Evolutionary conservation across 495 filamentous ascomycete species (phyloP).

Genomic region (Platismatia glauca): DNA sequence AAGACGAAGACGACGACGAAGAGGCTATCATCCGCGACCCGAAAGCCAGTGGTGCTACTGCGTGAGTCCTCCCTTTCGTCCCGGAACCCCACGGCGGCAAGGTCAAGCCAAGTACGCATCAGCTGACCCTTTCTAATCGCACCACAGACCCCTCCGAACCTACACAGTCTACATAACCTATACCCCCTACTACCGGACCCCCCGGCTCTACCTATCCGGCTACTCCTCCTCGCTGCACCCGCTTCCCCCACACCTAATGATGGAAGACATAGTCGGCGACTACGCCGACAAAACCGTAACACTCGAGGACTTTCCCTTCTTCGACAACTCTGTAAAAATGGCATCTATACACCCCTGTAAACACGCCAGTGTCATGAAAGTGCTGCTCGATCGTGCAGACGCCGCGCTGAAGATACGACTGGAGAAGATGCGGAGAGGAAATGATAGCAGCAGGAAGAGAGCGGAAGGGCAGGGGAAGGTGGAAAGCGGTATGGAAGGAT

Average conservation of each 20-base stretch:
- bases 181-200: conserved; percentile 91
- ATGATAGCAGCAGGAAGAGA: conserved; percentile 34
- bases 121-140: conserved; percentile 2
- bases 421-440: conserved; percentile 58
- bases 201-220: conserved; percentile 89
- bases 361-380: conserved; percentile 97
- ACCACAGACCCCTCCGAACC: conserved; percentile 64
- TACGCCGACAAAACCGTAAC: conserved; percentile 99
- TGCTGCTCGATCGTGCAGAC: conserved; percentile 87
- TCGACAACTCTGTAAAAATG: conserved; percentile 76
- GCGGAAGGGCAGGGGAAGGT: conserved; percentile 50
- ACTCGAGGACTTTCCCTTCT: conserved; percentile 93
- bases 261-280: conserved; percentile 98
- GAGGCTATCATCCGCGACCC: conserved; percentile 90
- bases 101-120: neutral
- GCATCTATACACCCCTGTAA: conserved; percentile 90
- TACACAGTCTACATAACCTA: conserved; percentile 99
- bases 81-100: neutral
- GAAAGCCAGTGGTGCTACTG: conserved; percentile 48
- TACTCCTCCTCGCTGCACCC: conserved; percentile 76
- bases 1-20: conserved; percentile 93
- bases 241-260: conserved; percentile 83
- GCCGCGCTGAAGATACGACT: conserved; percentile 82
- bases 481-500: conserved; percentile 51
- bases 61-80: conserved; percentile 45